These are phyloP conservation scores for Brassica hybrid DNA, from an alignment of 441 rosid genomes.

Conservation along the genomic window DNA sequence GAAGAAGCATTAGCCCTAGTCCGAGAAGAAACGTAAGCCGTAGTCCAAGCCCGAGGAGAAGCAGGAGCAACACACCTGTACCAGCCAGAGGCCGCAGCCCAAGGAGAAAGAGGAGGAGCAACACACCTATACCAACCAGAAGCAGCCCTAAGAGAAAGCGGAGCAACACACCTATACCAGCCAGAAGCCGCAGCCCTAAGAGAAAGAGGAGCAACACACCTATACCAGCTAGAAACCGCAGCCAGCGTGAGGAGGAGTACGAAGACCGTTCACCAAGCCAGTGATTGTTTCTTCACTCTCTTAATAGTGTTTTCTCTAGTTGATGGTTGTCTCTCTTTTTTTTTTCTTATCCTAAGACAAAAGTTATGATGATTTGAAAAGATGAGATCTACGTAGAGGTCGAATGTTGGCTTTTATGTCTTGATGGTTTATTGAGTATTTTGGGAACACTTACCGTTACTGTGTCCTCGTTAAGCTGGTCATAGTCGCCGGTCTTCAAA, in stretches of 20 bases:
- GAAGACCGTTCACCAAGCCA: conserved; percentile 43
- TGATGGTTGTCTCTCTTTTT: not conserved
- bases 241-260: conserved; percentile 36
- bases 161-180: conserved; percentile 38
- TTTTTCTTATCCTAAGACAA: not conserved
- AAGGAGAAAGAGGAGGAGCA: conserved; percentile 29
- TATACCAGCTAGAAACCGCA: conserved; percentile 46
- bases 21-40: conserved; percentile 3
- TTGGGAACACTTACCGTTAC: not conserved
- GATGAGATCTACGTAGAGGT: not conserved
- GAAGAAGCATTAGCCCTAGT: conserved; percentile 31
- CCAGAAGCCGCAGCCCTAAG: conserved; percentile 47
- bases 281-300: conserved; percentile 27
- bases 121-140: conserved; percentile 35
- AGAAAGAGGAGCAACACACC: conserved; percentile 42
- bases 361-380: not conserved
- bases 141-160: conserved; percentile 45
- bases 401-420: not conserved
- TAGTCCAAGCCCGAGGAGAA: conserved; percentile 28
- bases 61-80: conserved; percentile 39
- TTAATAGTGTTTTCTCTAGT: conserved; percentile 5
- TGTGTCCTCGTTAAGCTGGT: too few species aligned
- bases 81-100: conserved; percentile 48
- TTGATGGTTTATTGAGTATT: not conserved
- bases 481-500: too few species aligned